Base-by-base conservation (phyloP, 1,284 basidiomycete genomes). In the Puccinia novopanici region DNA sequence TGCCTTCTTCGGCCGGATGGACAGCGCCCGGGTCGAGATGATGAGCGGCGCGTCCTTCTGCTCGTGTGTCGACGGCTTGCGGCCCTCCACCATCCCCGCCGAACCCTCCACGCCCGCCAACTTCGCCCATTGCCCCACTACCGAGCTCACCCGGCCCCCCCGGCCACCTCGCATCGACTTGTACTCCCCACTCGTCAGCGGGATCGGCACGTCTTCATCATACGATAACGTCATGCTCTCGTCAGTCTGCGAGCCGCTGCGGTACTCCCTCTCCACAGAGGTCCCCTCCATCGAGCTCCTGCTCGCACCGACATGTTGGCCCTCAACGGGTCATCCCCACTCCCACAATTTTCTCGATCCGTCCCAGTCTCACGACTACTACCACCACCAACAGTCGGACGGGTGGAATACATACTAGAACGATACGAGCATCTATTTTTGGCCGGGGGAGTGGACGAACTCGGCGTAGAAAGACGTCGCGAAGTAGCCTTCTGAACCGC, bases 401-500 rank as follows among this genome's bases (percentile, higher is more conserved):
- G 30, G 12, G 42, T 63, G 3, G 73, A 48, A 45, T 50, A 57
- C 45, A 80, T 27, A 8, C 52, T 68, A 22, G 75, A 52, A 9
- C 63, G 65, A 24, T 68, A 34, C 24, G 52, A 27, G 19, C 48
- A 45, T 30, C 57, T 3, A 50, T 42, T 74, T 30, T 67, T 54
- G 24, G 79, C 19, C n/a, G 8, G 63, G 71, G 24, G 79, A 74
- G 30, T 63, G 55, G 24, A 34, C 27, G 54, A 80, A 74, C 17
- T 65, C 24, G 37, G 79, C 1, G 72, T 80, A 6, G 79, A 80
- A 4, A 80, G 54, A 22, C 72, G 34, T 6, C 73, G 50, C 5
- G 71, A 75, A 8, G 79, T 80, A 57, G 79, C 79, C 59, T 80
- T 80, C 45, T 74, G 71, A n/a, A 80, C 79, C 3, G 79, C 79